Conservation (phyloP, 352 stramenopile species). For the Phytopythium montanum region DNA sequence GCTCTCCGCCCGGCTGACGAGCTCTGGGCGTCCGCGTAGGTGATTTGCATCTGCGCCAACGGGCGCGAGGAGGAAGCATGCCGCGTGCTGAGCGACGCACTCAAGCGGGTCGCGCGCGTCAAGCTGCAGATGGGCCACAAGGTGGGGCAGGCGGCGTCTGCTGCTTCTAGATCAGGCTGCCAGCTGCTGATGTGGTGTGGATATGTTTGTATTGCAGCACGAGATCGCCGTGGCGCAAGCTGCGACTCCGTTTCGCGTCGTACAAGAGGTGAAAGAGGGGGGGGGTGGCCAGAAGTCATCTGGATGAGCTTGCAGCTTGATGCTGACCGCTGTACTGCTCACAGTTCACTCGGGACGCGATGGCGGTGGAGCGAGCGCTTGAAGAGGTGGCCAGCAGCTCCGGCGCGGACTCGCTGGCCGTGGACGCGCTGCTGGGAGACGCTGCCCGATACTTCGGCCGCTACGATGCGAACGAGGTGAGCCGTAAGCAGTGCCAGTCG, state of each 20-base stretch:
- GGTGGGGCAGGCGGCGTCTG: constrained; percentile 8
- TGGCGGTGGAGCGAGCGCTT: constrained; percentile 19
- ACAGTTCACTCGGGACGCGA: constrained; percentile 32
- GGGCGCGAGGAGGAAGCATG: constrained; percentile 16
- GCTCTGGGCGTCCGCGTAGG: constrained; percentile 13
- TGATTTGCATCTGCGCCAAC: constrained; percentile 46
- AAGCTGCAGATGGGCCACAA: constrained; percentile 48
- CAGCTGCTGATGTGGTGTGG: too few relatives aligned
- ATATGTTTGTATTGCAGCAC: constrained; percentile 19
- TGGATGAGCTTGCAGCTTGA: background rate
- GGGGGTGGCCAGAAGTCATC: background rate
- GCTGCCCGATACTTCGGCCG: constrained; percentile 23
- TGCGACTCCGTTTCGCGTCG: constrained; percentile 20
- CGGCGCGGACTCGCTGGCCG: constrained; percentile 9
- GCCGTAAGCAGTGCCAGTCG: background rate
- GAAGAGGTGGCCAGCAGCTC: constrained; percentile 8
- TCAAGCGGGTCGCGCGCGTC: constrained; percentile 42
- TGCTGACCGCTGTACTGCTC: constrained; percentile 2
- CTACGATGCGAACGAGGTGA: background rate
- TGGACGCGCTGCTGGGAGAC: constrained; percentile 36
- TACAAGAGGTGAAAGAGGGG: constrained; percentile 28
- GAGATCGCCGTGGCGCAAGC: constrained; percentile 19
- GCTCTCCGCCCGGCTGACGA: constrained; percentile 1
- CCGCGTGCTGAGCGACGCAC: constrained; percentile 22
- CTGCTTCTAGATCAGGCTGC: background rate